phyloP scores from a whole-genome alignment of 2,329 filamentous ascomycete genomes.

The Ascochyta pisi region DNA sequence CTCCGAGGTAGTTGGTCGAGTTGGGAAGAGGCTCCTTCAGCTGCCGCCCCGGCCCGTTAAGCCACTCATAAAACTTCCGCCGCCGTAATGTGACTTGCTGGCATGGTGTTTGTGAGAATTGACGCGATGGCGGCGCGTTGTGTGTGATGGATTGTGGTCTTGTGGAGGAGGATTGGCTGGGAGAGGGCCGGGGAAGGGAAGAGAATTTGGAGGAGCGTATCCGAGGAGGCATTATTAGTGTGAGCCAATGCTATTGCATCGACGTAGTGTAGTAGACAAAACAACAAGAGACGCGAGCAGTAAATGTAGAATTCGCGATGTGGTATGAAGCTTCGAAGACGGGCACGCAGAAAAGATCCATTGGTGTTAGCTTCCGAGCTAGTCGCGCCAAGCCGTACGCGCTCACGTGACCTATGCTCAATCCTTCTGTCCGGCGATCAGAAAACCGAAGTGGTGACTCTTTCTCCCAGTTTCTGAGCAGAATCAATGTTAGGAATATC shows the following conservation, averaged over 20 bases:
- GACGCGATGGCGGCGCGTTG: conserved; percentile 34
- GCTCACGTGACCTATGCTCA: conserved; percentile 3
- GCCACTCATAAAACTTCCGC: conserved; percentile 65
- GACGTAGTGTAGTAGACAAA: conserved; percentile 18
- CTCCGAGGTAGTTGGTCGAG: conserved; percentile 63
- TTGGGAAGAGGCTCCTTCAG: conserved; percentile 58
- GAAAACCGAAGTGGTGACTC: background rate
- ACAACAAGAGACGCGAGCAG: conserved; percentile 14
- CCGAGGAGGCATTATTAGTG: conserved; percentile 43
- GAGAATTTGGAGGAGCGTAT: conserved; percentile 40
- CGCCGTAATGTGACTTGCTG: conserved; percentile 58
- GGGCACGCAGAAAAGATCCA: conserved; percentile 30
- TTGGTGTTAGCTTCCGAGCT: conserved; percentile 26
- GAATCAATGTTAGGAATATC: background rate
- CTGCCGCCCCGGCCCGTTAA: conserved; percentile 60
- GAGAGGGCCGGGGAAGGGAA: conserved; percentile 25
- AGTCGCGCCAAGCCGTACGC: conserved; percentile 22
- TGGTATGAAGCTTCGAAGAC: conserved; percentile 21
- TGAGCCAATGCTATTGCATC: conserved; percentile 39
- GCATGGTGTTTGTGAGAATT: conserved; percentile 48
- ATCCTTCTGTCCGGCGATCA: background rate
- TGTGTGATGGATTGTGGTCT: conserved; percentile 35
- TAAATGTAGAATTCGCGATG: conserved; percentile 19
- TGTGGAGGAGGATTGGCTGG: conserved; percentile 22
- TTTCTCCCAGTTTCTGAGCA: too few species aligned